phyloP scores from a whole-genome alignment of 2,329 filamentous ascomycete species.

The Xylariaceae sp. region DNA sequence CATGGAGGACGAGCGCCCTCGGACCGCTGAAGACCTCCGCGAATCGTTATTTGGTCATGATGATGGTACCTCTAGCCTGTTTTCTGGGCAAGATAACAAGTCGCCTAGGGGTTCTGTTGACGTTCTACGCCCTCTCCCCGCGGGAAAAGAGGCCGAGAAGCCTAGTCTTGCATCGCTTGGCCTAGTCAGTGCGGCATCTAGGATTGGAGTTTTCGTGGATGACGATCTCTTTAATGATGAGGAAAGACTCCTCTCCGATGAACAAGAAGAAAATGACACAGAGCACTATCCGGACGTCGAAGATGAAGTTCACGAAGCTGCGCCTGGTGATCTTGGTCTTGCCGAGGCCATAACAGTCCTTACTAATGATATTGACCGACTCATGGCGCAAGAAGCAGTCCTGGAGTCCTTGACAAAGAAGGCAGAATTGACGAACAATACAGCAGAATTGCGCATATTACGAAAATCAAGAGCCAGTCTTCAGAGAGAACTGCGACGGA shows the following conservation, averaged over 20 bases:
- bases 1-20: constrained; percentile 68
- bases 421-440: constrained; percentile 95
- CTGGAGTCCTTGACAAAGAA: constrained; percentile 89
- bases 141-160: constrained; percentile 53
- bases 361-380: constrained; percentile 84
- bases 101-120: constrained; percentile 43
- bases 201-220: constrained; percentile 87
- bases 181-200: constrained; percentile 78
- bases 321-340: constrained; percentile 86
- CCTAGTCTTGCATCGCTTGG: constrained; percentile 89
- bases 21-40: constrained; percentile 59
- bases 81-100: constrained; percentile 50
- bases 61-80: constrained; percentile 45
- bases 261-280: constrained; percentile 66
- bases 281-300: constrained; percentile 54
- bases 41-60: constrained; percentile 62
- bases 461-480: constrained; percentile 91
- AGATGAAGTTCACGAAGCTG: constrained; percentile 88
- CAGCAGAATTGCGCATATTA: constrained; percentile 83
- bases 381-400: constrained; percentile 81
- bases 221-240: constrained; percentile 92
- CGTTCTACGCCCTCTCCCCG: constrained; percentile 27
- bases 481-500: constrained; percentile 84
- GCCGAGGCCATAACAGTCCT: constrained; percentile 87
- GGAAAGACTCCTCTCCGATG: constrained; percentile 77